Conservation (phyloP, 148 eudicot species). For the Dysphania ambrosioides region DNA sequence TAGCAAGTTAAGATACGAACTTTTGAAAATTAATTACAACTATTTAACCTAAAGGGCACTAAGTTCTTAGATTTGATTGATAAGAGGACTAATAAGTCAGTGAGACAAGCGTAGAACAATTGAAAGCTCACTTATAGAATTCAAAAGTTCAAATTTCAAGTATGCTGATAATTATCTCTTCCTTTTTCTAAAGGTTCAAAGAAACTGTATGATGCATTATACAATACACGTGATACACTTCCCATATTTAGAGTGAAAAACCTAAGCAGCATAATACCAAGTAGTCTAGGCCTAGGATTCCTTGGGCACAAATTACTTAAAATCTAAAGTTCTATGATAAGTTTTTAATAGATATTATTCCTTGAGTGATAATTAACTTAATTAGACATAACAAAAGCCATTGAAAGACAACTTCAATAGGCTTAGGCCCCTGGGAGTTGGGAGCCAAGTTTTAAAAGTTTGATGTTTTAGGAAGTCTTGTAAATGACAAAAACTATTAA, state of each 20-base stretch:
- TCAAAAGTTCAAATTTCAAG: too few relatives aligned
- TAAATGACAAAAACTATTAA: too few relatives aligned
- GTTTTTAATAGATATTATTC: too few relatives aligned
- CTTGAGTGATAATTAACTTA: background rate
- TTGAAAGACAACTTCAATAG: background rate
- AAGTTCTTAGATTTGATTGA: background rate
- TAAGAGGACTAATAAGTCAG: background rate
- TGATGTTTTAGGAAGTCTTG: background rate
- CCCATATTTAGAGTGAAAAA: background rate
- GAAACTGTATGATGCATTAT: background rate
- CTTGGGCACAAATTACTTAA: too few relatives aligned
- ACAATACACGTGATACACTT: background rate
- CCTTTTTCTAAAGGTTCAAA: background rate
- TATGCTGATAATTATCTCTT: background rate
- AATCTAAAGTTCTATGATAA: background rate
- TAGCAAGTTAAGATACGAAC: too few relatives aligned
- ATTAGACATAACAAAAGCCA: background rate
- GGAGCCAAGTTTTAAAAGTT: background rate
- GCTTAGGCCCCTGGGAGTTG: background rate
- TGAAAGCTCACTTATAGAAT: background rate
- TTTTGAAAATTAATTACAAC: too few relatives aligned
- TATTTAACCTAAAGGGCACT: too few relatives aligned
- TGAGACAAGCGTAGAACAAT: background rate
- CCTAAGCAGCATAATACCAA: too few relatives aligned
- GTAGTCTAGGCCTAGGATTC: too few relatives aligned